Percentiles rank a stretch among this genome's conserved stretches.
phyloP scores from a whole-genome alignment of 2,329 filamentous ascomycete species.

The Fusarium avenaceum region DNA sequence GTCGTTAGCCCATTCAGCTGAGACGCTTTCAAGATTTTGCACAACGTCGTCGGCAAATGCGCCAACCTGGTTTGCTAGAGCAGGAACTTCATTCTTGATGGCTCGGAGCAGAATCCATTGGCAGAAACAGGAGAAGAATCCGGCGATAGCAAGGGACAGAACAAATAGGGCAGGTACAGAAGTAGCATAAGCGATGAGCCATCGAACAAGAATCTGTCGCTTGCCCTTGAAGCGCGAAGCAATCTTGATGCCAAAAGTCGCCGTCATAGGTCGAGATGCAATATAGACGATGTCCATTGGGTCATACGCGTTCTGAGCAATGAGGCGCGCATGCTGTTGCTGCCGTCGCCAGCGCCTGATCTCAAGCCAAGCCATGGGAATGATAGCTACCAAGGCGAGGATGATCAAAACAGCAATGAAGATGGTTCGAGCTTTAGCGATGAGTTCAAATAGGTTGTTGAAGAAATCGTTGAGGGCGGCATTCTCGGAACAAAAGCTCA shows the following conservation, averaged over 20 bases:
- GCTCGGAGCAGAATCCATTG: constrained; percentile 82
- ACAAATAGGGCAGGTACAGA: constrained; percentile 88
- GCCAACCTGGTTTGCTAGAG: constrained; percentile 79
- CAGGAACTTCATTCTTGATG: constrained; percentile 82
- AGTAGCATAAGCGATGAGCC: constrained; percentile 89
- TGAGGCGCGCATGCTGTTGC: constrained; percentile 75
- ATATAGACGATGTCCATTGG: constrained; percentile 92
- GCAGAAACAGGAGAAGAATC: constrained; percentile 84
- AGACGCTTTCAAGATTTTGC: constrained; percentile 77
- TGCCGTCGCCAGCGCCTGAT: constrained; percentile 81
- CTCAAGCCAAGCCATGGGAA: constrained; percentile 86
- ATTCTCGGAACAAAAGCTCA: constrained; percentile 91
- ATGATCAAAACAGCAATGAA: constrained; percentile 82
- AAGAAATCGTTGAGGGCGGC: constrained; percentile 89
- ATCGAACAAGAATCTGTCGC: constrained; percentile 80
- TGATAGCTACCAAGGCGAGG: constrained; percentile 78
- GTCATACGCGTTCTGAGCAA: constrained; percentile 77
- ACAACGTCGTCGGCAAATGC: constrained; percentile 85
- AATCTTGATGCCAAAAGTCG: constrained; percentile 77
- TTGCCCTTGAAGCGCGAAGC: constrained; percentile 74
- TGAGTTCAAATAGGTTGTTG: constrained; percentile 74
- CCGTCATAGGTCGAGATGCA: constrained; percentile 82
- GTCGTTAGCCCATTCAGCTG: constrained; percentile 79
- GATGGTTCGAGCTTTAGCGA: constrained; percentile 76
- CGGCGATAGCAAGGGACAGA: constrained; percentile 83